Evolutionary conservation across 768 basidiomycete genomes (phyloP).

Genomic region (Erythrobasidium yunnanense): DNA sequence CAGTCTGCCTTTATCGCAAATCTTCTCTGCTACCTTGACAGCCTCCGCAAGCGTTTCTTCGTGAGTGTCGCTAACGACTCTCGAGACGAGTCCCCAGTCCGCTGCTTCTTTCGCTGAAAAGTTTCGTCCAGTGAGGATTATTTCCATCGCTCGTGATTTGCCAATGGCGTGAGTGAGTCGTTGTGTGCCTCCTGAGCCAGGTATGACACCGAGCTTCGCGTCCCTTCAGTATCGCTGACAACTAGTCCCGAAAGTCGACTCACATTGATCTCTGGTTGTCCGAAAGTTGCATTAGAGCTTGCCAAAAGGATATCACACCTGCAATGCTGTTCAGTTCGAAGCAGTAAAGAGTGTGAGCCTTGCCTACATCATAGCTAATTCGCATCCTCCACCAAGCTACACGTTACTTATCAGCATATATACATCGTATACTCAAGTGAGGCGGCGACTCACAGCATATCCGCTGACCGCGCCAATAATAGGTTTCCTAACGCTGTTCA

Average conservation of each 20-base stretch:
- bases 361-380: slow-evolving; percentile 73
- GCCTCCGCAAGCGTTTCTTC: slow-evolving; percentile 79
- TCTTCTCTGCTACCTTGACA: slow-evolving; percentile 61
- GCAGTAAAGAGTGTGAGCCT: too few species aligned
- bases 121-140: slow-evolving; percentile 75
- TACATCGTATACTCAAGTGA: neutral
- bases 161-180: slow-evolving; percentile 74
- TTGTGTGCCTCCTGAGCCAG: slow-evolving; percentile 88
- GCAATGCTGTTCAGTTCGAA: neutral
- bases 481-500: slow-evolving; percentile 70
- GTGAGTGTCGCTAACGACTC: slow-evolving; percentile 64
- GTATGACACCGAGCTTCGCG: slow-evolving; percentile 65
- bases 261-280: slow-evolving; percentile 84
- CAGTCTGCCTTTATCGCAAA: slow-evolving; percentile 70
- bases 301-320: slow-evolving; percentile 79
- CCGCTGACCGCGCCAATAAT: slow-evolving; percentile 94
- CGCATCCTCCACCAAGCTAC: slow-evolving; percentile 92
- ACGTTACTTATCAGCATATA: neutral
- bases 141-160: slow-evolving; percentile 88
- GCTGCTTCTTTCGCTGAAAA: slow-evolving; percentile 72
- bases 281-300: slow-evolving; percentile 79
- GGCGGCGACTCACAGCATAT: slow-evolving; percentile 55
- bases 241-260: neutral
- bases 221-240: neutral
- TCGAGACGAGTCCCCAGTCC: slow-evolving; percentile 73